Base-by-base conservation (phyloP, 1,284 basidiomycete species). In the Cystobasidium sp. region DNA sequence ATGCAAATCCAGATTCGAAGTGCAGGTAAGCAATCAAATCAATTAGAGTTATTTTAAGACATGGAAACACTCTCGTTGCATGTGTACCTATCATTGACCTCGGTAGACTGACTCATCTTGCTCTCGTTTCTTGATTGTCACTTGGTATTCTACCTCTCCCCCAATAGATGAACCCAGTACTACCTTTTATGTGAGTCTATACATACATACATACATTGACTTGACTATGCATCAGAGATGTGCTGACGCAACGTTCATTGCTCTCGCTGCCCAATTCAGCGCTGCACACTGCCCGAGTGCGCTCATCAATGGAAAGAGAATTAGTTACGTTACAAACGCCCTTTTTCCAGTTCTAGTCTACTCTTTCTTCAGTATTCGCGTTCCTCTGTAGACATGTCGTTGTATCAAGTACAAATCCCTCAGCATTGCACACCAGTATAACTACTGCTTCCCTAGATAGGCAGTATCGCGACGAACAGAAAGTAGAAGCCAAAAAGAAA, bases 1-100 rank as follows among this genome's bases (percentile, higher is more conserved):
- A 93, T 95, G 83, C 94, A 97, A 84, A 84, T 98, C 20, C 96
- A 99, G 83, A 99, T 98, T 78, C 86, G 96, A 46, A 95, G 93
- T 79, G 96, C 96, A 0, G 81, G 82, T 76, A 79, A 81, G 74
- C 80, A 31, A 31, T 31, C 31, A 31, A 31, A 31, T 31, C 31
- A 31, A 1, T 5, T 5, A 31, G 31, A 31, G 31, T 5, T 5
- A 31, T 31, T 31, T 5, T 31, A 2, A 31, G 2, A 31, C 31
- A 5, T 31, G 2, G 31, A 31, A 31, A 5, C 5, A 5, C 31
- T 31, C 31, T 31, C 31, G 31, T 31, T 31, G 31, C 1, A 5
- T 2, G 31, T 31, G 31, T 31, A 31, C 1, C 1, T 31, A 31
- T 31, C 2, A 31, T 31, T 2, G 31, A 1, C 31, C 31, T 5